A percentile compares a stretch with the other conserved stretches of the same genome.
Evolutionary conservation across 2,329 filamentous ascomycete genomes (phyloP).

Genomic region (Leptographium lundbergii): DNA sequence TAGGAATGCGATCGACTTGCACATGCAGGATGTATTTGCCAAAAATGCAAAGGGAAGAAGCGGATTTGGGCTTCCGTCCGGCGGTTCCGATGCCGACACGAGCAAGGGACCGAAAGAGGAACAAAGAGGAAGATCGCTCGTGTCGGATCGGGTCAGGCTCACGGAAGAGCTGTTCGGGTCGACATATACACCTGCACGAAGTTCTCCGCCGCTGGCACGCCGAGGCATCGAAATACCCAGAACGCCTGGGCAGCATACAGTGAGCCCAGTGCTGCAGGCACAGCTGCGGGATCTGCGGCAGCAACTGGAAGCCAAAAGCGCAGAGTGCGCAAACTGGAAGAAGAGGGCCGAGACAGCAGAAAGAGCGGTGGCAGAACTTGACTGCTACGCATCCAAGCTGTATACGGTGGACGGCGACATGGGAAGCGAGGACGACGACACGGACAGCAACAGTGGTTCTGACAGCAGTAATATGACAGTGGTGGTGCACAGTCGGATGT

Average conservation of each 20-base stretch:
- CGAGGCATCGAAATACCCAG: neutral
- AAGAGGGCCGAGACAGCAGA: constrained; percentile 44
- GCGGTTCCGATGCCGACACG: neutral
- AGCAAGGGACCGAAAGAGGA: neutral
- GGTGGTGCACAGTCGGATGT: constrained; percentile 2
- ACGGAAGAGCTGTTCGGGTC: too few species aligned
- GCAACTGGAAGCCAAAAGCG: constrained; percentile 28
- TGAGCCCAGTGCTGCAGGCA: constrained; percentile 27
- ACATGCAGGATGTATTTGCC: too few species aligned
- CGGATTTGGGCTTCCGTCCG: neutral
- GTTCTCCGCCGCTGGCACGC: neutral
- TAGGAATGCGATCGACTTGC: too few species aligned
- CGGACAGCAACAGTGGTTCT: constrained; percentile 3
- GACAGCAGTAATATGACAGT: constrained; percentile 5
- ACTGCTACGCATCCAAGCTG: neutral
- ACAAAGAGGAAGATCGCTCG: too few species aligned
- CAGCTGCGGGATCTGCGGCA: constrained; percentile 37
- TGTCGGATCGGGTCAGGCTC: too few species aligned
- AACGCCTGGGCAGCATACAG: constrained; percentile 8
- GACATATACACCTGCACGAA: too few species aligned
- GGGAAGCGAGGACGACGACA: neutral
- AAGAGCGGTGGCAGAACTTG: constrained; percentile 32
- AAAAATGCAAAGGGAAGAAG: neutral
- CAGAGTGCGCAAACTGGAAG: constrained; percentile 37
- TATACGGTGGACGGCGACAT: neutral